Base-by-base conservation (phyloP, 2,329 filamentous ascomycete genomes). In the Fusarium staphyleae region DNA sequence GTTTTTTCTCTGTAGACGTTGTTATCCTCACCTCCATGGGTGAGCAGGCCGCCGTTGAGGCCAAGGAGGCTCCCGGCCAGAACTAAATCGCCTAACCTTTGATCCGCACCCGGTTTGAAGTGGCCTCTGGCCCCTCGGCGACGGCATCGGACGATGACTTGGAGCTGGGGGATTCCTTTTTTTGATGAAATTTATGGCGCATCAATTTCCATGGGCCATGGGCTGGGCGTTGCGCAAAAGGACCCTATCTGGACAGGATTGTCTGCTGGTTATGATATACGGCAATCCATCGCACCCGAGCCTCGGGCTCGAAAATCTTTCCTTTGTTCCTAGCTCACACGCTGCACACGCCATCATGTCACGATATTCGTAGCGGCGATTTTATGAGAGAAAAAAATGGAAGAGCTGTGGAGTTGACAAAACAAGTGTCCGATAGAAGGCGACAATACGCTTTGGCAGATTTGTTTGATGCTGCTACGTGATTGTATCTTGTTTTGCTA, bases 1-100 rank as follows among this genome's bases (percentile, higher is more conserved):
- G 9, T 47, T n/a, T 28, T n/a, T 15, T 49, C 26, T 5, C 9
- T 24, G 7, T 62, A 96, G 92, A 92, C 79, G 88, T 98, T 71
- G 89, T 93, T 70, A 87, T 99, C 76, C 89, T 96, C 75, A 90
- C 91, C 71, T 87, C 95, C 75, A 99, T 99, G 95, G 90, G 90
- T 74, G 93, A 99, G 82, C 90, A 98, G 85, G 80, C 84, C 70
- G 89, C 88, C 73, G 88, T 97, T 75, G 93, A 97, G 75, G 89
- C 87, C 80, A 98, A 98, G 87, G 93, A 97, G 81, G 91, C 90
- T 77, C 87, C 90, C 77, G 68, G 68, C 57, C 60, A 66, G 56
- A 50, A 55, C 51, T 72, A 71, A 70, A 60, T 43, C 34, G 51
- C 39, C 45, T 57, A 45, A 49, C 44, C 50, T 54, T 48, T 52